Conservation (phyloP, 257 asterid species). For the Solanum bulbocastanum region DNA sequence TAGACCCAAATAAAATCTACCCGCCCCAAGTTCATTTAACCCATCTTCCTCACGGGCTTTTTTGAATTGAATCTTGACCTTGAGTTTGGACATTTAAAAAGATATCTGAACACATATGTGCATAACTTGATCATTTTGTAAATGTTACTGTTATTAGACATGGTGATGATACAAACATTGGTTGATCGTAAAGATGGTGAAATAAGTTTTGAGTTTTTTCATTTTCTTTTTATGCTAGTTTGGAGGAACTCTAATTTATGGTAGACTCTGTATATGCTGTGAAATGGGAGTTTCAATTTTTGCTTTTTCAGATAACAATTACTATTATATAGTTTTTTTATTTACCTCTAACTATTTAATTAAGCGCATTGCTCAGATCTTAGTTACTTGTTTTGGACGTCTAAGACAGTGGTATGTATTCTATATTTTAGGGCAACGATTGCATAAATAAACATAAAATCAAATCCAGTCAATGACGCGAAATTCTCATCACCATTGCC, state of each 20-base stretch:
- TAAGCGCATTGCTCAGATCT: neutral
- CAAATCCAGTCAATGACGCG: too few relatives aligned
- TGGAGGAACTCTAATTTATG: neutral
- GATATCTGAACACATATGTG: too few relatives aligned
- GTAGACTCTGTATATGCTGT: neutral
- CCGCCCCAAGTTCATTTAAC: too few relatives aligned
- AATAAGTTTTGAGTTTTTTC: neutral
- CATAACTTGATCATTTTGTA: neutral
- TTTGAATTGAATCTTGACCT: too few relatives aligned
- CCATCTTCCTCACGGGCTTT: too few relatives aligned
- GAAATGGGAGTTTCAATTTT: neutral
- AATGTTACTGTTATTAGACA: neutral
- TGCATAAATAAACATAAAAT: too few relatives aligned
- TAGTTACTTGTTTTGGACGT: too few relatives aligned
- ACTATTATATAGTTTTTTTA: neutral
- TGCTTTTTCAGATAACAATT: neutral
- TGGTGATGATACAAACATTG: neutral
- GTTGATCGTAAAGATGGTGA: neutral
- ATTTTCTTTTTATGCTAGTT: neutral
- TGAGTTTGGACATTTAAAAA: too few relatives aligned
- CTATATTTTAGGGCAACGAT: too few relatives aligned
- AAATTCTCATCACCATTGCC: too few relatives aligned
- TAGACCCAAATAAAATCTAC: too few relatives aligned
- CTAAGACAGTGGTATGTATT: too few relatives aligned
- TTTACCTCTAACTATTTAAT: neutral